Base-by-base conservation (phyloP, 257 asterid genomes). In the Petunia axillaris region DNA sequence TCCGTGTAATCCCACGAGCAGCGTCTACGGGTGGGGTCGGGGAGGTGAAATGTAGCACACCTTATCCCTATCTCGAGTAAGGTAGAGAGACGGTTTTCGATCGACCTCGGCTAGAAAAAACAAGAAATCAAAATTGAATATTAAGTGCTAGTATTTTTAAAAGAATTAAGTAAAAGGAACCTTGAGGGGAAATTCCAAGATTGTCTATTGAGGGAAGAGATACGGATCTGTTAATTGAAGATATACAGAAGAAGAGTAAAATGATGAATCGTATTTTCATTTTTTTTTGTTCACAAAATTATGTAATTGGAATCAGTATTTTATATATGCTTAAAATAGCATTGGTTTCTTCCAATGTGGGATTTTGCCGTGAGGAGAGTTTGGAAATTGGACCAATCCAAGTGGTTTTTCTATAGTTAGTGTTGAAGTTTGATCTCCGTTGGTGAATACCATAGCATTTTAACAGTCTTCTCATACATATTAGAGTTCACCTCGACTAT, bases 151-250 rank as follows among this genome's bases (percentile, higher is more conserved):
- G 25, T 25, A 68, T 1, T 68, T 37, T 68, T 25, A 0, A 70
- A 41, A 11, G 5, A 68, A 71, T 46, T 52, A 52, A 71, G 4
- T 1, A 16, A 35, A 35, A 36, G 46, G 8, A 65, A 78, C 81
- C 81, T 78, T 78, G 52, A 37, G 81, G 81, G 10, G 81, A 11
- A 54, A 78, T 78, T 63, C 81, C 81, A 1, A 63, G 63, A 5
- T 44, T 54, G 2, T 6, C 75, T 3, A 38, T 40, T 3, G 75
- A 63, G 7, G 64, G 41, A 78, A 66, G 46, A 39, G 64, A 64
- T 6, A 36, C 63, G 6, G 81, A 78, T 78, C 81, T 78, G 58
- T 39, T 60, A 36, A 62, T 46, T 39, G 64, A 78, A 64, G 40
- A 63, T 44, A 48, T 11, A 25, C 57, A 77, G 3, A 40, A 37